A percentile compares a stretch with the other conserved stretches of the same genome.
Conservation (phyloP, 192 early-diverging fungal species). For the Umbelopsis sp. region DNA sequence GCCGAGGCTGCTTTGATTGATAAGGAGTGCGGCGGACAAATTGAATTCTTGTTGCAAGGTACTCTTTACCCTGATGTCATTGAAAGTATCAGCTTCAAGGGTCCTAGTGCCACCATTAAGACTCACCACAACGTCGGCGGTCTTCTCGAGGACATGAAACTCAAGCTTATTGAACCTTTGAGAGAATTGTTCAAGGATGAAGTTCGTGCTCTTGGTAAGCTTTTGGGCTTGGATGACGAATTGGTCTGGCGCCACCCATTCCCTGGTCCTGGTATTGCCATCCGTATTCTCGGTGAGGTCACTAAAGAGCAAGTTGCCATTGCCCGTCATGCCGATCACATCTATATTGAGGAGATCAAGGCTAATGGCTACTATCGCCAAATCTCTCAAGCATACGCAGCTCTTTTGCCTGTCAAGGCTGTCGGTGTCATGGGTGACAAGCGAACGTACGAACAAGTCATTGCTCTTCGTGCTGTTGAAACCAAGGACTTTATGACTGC, state of each 20-base stretch:
- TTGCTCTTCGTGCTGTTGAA: constrained; percentile 95
- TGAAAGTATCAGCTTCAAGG: constrained; percentile 99
- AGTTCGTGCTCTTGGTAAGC: constrained; percentile 92
- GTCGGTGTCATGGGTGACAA: constrained; percentile 99
- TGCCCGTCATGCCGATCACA: constrained; percentile 92
- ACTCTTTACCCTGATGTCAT: constrained; percentile 99
- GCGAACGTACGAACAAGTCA: constrained; percentile 98
- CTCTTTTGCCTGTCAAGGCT: constrained; percentile 89
- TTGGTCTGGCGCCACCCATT: constrained; percentile 99
- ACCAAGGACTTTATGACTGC: constrained; percentile 99
- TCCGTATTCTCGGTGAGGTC: constrained; percentile 96
- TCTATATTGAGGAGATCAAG: constrained; percentile 99
- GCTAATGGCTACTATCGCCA: constrained; percentile 95
- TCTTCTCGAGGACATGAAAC: constrained; percentile 93
- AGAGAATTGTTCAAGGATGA: constrained; percentile 99
- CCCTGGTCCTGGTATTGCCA: constrained; percentile 99
- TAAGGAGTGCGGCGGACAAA: constrained; percentile 74
- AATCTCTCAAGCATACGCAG: constrained; percentile 98
- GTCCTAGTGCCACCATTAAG: constrained; percentile 97
- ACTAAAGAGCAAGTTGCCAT: constrained; percentile 92
- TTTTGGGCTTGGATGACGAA: constrained; percentile 91
- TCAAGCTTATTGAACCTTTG: constrained; percentile 97
- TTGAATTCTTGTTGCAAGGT: constrained; percentile 96
- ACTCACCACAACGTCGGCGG: constrained; percentile 99
- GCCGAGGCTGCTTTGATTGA: constrained; percentile 90